Evolutionary conservation across 2,329 filamentous ascomycete genomes (phyloP).

Genomic region (Ophiocordyceps australis): DNA sequence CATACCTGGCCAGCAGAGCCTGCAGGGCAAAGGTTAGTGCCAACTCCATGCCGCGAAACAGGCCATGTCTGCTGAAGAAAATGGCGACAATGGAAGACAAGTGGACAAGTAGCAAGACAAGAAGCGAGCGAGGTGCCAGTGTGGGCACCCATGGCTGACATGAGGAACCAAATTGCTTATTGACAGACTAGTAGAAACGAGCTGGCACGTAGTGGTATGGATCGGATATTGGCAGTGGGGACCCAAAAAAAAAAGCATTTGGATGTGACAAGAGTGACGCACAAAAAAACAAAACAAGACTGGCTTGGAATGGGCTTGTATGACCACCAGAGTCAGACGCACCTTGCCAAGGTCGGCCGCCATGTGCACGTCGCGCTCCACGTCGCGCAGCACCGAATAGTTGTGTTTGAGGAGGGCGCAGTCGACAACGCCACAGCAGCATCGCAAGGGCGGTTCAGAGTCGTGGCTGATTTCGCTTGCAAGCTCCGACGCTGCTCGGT

Average conservation of each 20-base stretch:
- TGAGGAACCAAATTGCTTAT: too few species aligned
- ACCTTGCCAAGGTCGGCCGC: slow-evolving; percentile 88
- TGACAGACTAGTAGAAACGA: too few species aligned
- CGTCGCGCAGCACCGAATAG: slow-evolving; percentile 53
- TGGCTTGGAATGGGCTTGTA: not conserved
- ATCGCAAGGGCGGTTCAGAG: slow-evolving; percentile 36
- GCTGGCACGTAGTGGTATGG: too few species aligned
- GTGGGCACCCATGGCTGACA: too few species aligned
- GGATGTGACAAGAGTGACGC: not conserved
- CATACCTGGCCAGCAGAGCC: slow-evolving; percentile 82
- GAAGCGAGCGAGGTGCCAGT: too few species aligned
- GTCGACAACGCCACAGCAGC: slow-evolving; percentile 71
- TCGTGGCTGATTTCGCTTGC: too few species aligned
- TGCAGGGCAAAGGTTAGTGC: slow-evolving; percentile 59
- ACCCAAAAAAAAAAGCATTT: too few species aligned
- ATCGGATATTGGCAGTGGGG: too few species aligned
- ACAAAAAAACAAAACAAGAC: not conserved
- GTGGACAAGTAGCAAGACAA: too few species aligned
- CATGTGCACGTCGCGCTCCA: slow-evolving; percentile 75
- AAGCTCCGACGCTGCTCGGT: too few species aligned
- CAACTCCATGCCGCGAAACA: slow-evolving; percentile 11
- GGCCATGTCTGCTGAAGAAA: too few species aligned
- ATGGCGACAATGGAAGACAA: too few species aligned
- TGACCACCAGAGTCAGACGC: slow-evolving; percentile 18
- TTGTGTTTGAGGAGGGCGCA: slow-evolving; percentile 74